Evolutionary conservation across 1,139 yeast species (phyloP).

Genomic region (Suhomyces guaymorum): DNA sequence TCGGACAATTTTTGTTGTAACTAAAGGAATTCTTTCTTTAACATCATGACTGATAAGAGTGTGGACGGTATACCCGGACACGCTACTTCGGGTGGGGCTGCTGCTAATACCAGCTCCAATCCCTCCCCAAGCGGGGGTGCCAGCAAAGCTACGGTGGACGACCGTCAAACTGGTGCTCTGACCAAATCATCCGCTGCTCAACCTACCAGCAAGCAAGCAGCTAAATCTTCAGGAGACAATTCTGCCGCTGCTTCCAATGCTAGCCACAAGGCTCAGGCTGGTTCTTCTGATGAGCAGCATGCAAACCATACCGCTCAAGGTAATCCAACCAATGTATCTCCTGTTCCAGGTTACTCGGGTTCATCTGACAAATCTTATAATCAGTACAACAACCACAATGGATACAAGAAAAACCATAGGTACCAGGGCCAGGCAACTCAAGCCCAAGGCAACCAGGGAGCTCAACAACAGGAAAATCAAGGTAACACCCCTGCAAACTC

Average conservation of each 20-base stretch:
- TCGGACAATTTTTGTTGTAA: constrained; percentile 11
- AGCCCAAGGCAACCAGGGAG: constrained; percentile 4
- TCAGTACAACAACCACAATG: constrained; percentile 10
- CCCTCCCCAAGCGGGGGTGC: constrained; percentile 8
- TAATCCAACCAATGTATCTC: not conserved
- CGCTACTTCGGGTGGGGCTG: constrained; percentile 11
- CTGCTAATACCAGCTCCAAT: constrained; percentile 5
- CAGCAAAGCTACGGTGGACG: constrained; percentile 3
- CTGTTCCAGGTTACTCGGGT: constrained; percentile 13
- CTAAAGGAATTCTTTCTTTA: constrained; percentile 9
- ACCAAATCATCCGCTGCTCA: not conserved
- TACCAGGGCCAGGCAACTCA: constrained; percentile 1
- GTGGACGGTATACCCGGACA: constrained; percentile 15
- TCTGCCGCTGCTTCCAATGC: constrained; percentile 13
- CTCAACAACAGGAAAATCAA: constrained; percentile 1
- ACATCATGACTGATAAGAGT: constrained; percentile 14
- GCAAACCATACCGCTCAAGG: constrained; percentile 2
- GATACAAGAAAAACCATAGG: constrained; percentile 10
- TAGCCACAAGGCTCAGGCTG: constrained; percentile 7
- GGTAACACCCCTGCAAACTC: constrained; percentile 3
- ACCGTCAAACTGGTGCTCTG: constrained; percentile 1
- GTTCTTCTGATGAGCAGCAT: constrained; percentile 9
- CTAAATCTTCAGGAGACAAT: constrained; percentile 13
- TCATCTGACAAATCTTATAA: constrained; percentile 6
- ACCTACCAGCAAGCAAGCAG: too few species aligned